Base-by-base conservation (phyloP, 345 rosid genomes). In the Populus euphratica region DNA sequence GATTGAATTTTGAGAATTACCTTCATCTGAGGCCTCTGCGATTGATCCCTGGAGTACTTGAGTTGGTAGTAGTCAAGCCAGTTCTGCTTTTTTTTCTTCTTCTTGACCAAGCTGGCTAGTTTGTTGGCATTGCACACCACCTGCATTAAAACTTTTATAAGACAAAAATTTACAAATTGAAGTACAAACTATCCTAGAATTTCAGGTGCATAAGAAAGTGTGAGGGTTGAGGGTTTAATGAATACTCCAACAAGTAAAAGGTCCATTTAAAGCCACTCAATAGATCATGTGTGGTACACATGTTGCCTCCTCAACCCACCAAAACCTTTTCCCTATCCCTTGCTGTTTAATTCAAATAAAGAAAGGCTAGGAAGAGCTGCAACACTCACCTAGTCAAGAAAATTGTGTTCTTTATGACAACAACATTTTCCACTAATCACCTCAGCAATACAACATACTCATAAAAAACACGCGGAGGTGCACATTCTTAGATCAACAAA, bases 31-130 rank as follows among this genome's bases (percentile, higher is more conserved):
- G 94, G 98, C 82, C 85, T 86, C 76, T 83, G 80, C 36, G 88
- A 72, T 77, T 77, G 83, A 62, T 89, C 87, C 82, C 97, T 84
- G 35, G 88, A 68, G 82, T 79, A 88, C 82, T 88, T 96, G 50
- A 86, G 85, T 80, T 96, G 91, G 78, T 91, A 87, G 72, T 90
- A 96, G 78, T 87, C 99, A 54, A 91, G 93, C 98, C 98, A 93
- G 74, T 95, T 95, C 86, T 87, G 92, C 86, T 85, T 63, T 25
- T 74, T 90, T 75, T 88, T 81, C 88, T 81, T 93, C 86, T 85
- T 88, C 70, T 81, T 76, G 63, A 96, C 96, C 93, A 96, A 83
- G 71, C 82, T 84, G 12, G 97, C 88, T 38, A 96, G 94, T 78
- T 92, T 88, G 83, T 96, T 96, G 73, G 98, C 97, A 64, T 96